Conservation (phyloP, 441 rosid genomes). For the Jatropha multifida region DNA sequence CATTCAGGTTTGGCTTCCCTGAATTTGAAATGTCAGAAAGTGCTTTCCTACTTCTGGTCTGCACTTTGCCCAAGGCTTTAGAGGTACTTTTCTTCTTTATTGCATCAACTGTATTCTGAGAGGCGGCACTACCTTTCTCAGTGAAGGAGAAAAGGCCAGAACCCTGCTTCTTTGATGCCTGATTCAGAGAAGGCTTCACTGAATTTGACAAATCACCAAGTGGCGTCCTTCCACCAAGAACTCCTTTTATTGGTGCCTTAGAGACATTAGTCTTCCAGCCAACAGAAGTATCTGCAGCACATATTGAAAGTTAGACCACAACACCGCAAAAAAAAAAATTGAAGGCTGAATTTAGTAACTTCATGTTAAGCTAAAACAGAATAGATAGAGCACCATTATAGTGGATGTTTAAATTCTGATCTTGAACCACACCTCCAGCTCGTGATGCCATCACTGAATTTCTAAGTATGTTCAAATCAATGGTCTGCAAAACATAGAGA, state of each 20-base stretch:
- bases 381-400: constrained; percentile 26
- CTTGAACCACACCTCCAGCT: constrained; percentile 34
- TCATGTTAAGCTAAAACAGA: neutral
- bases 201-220: constrained; percentile 69
- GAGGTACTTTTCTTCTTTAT: constrained; percentile 35
- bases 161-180: constrained; percentile 37
- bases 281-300: constrained; percentile 29
- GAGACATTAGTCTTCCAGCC: constrained; percentile 35
- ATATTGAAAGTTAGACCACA: constrained; percentile 11
- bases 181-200: constrained; percentile 35
- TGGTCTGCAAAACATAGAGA: constrained; percentile 14
- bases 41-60: constrained; percentile 37
- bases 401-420: constrained; percentile 37
- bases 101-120: constrained; percentile 26
- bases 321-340: neutral
- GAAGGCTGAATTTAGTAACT: neutral
- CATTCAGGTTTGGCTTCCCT: constrained; percentile 29
- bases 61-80: constrained; percentile 34
- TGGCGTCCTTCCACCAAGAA: constrained; percentile 52
- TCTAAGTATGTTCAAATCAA: neutral
- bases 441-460: constrained; percentile 21
- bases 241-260: constrained; percentile 44
- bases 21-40: constrained; percentile 68
- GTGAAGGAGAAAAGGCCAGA: constrained; percentile 23
- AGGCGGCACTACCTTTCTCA: constrained; percentile 28